These are phyloP conservation scores for Entoloma clypeatum DNA, from an alignment of 1,284 basidiomycete species.

Conservation along the genomic window DNA sequence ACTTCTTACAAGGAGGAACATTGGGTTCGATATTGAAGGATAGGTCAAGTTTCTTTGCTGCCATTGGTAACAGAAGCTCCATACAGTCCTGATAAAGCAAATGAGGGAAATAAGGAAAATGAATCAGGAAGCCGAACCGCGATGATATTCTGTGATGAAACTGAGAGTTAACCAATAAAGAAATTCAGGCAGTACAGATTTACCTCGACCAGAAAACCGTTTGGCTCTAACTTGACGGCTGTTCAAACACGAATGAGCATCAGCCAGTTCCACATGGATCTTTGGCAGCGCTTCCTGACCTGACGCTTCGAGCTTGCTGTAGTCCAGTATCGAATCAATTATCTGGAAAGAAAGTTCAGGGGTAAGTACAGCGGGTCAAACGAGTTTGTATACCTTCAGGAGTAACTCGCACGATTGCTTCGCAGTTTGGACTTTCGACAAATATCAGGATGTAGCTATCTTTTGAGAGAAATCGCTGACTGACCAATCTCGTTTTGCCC, in stretches of 20 bases:
- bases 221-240: constrained; percentile 67
- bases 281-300: too few species aligned
- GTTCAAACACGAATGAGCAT: constrained; percentile 7
- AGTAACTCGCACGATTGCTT: constrained; percentile 71
- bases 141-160: constrained; percentile 47
- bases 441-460: background rate
- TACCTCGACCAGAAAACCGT: constrained; percentile 61
- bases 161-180: background rate
- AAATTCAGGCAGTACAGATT: constrained; percentile 6
- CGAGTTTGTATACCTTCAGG: constrained; percentile 44
- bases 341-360: constrained; percentile 40
- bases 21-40: constrained; percentile 64
- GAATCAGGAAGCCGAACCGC: constrained; percentile 38
- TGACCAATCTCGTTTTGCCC: constrained; percentile 66
- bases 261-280: background rate
- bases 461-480: constrained; percentile 12
- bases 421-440: constrained; percentile 63
- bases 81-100: constrained; percentile 53
- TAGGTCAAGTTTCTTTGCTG: constrained; percentile 65
- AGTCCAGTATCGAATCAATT: constrained; percentile 71
- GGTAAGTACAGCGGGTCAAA: background rate
- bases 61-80: constrained; percentile 68
- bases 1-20: constrained; percentile 53
- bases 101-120: background rate
- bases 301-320: constrained; percentile 71